Percentiles rank a stretch among this genome's conserved stretches.
These are phyloP conservation scores for Eimeria sp. DNA, from an alignment of 169 alveolate species.

Conservation along the genomic window DNA sequence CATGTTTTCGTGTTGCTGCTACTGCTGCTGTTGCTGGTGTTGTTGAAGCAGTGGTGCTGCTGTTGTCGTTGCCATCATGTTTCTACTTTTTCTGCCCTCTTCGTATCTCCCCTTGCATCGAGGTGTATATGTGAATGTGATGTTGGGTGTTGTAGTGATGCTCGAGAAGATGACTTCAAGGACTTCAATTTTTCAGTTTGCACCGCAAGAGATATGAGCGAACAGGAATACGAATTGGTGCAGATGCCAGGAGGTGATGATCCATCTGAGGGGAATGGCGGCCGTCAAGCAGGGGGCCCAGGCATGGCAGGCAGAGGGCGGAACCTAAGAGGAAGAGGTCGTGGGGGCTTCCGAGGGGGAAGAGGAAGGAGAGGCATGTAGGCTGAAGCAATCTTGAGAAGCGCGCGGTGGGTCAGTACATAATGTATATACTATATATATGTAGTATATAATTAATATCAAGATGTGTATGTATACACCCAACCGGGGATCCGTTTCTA, in stretches of 20 bases:
- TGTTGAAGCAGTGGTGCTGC: not conserved
- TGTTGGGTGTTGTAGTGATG: slow-evolving; percentile 20
- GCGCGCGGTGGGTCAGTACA: not conserved
- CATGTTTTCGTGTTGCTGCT: not conserved
- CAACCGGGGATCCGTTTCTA: too few relatives aligned
- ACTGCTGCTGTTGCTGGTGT: not conserved
- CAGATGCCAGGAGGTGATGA: slow-evolving; percentile 44
- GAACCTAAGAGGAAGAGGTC: slow-evolving; percentile 29
- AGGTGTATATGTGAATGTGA: not conserved
- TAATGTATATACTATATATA: too few relatives aligned
- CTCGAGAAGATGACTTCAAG: slow-evolving; percentile 52
- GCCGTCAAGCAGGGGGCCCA: slow-evolving; percentile 11
- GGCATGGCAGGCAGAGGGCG: slow-evolving; percentile 33
- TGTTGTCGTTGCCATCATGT: too few relatives aligned
- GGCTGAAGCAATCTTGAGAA: not conserved
- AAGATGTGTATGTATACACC: too few relatives aligned
- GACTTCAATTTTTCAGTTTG: slow-evolving; percentile 69
- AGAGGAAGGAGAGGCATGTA: slow-evolving; percentile 56
- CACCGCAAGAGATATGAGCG: slow-evolving; percentile 49
- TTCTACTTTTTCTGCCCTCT: not conserved
- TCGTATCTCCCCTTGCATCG: not conserved
- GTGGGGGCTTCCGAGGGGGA: slow-evolving; percentile 53
- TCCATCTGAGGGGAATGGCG: slow-evolving; percentile 15
- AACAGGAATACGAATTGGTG: slow-evolving; percentile 58
- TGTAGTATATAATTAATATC: too few relatives aligned